These are phyloP conservation scores for Solanum pinnatisectum DNA, from an alignment of 257 asterid species.

Conservation along the genomic window DNA sequence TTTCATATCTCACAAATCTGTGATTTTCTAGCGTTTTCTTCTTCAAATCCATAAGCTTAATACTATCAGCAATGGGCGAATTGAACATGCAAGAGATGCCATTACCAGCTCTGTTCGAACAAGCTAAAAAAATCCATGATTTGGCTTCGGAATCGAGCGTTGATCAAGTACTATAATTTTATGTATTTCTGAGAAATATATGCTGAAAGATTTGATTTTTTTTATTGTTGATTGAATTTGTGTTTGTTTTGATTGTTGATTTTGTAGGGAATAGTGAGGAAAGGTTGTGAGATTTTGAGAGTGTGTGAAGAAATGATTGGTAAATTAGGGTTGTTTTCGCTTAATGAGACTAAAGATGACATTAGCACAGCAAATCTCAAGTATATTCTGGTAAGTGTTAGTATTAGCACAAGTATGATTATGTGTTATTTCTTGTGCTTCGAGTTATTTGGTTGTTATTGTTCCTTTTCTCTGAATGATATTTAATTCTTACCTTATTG, in stretches of 20 bases:
- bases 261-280: slow-evolving; percentile 52
- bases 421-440: background rate
- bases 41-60: background rate
- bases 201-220: background rate
- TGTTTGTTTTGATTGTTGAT: background rate
- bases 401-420: background rate
- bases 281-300: slow-evolving; percentile 59
- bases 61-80: slow-evolving; percentile 25
- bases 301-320: slow-evolving; percentile 84
- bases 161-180: slow-evolving; percentile 6
- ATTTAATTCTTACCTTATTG: background rate
- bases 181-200: background rate
- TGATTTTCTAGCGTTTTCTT: background rate
- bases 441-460: background rate
- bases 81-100: slow-evolving; percentile 47
- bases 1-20: background rate
- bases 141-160: slow-evolving; percentile 40
- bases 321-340: slow-evolving; percentile 75
- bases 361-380: slow-evolving; percentile 81
- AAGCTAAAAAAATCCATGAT: slow-evolving; percentile 42
- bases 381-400: slow-evolving; percentile 56
- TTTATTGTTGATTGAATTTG: background rate
- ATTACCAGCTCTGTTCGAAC: slow-evolving; percentile 47
- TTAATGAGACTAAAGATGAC: slow-evolving; percentile 85
- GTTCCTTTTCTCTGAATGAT: background rate